A percentile compares a stretch with the other conserved stretches of the same genome.
Evolutionary conservation across 306 rosid genomes (phyloP).

Genomic region (Cicer yamashitae): DNA sequence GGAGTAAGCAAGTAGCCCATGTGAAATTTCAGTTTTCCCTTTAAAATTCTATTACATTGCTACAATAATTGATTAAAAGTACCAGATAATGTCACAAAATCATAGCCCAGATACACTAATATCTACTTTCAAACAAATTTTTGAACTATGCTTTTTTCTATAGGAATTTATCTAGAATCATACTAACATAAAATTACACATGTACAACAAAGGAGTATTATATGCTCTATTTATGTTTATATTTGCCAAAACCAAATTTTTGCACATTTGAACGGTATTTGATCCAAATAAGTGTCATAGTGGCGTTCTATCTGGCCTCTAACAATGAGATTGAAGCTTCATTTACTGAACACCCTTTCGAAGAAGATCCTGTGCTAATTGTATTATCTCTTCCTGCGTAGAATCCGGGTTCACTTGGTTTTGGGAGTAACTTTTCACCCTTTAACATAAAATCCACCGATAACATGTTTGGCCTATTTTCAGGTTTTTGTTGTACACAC

Average conservation of each 20-base stretch:
- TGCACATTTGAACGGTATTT: background rate
- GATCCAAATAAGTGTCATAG: background rate
- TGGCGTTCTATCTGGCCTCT: background rate
- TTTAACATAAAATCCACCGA: slow-evolving; percentile 7
- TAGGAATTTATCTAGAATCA: background rate
- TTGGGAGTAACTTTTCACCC: background rate
- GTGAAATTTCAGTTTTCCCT: background rate
- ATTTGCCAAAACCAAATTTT: too few species aligned
- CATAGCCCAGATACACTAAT: too few species aligned
- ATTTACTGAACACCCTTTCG: background rate
- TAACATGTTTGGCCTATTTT: background rate
- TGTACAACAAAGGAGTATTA: background rate
- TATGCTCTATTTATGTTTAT: background rate
- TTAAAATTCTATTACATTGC: background rate
- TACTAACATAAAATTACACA: background rate
- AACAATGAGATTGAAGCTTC: slow-evolving; percentile 11
- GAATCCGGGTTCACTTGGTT: background rate
- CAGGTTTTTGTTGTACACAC: slow-evolving; percentile 1
- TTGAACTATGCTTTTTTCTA: background rate
- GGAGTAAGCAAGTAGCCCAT: background rate
- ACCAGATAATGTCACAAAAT: background rate
- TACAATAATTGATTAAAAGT: background rate
- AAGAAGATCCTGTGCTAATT: background rate
- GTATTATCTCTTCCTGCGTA: background rate
- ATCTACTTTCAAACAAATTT: background rate